These are phyloP conservation scores for Saccharomycopsis selenospora DNA, from an alignment of 805 yeast species.

Conservation along the genomic window DNA sequence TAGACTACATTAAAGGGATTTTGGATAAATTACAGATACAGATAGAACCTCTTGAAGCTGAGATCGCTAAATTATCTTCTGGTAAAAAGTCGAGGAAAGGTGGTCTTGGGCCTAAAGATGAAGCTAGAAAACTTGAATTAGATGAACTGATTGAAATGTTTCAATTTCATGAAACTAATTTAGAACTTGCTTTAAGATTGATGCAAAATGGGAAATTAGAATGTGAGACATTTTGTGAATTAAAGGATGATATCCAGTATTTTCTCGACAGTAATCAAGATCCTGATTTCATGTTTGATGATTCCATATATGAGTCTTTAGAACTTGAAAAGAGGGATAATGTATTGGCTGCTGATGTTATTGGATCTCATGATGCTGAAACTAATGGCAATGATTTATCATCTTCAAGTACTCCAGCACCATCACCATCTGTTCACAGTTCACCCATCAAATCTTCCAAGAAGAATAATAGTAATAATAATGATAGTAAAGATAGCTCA, in stretches of 20 bases:
- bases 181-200: slow-evolving; percentile 71
- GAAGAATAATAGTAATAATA: not conserved
- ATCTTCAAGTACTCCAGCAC: not conserved
- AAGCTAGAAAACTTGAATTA: slow-evolving; percentile 47
- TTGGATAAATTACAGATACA: slow-evolving; percentile 19
- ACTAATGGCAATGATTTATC: not conserved
- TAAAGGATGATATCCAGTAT: slow-evolving; percentile 85
- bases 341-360: slow-evolving; percentile 16
- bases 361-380: slow-evolving; percentile 10
- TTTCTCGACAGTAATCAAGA: slow-evolving; percentile 92
- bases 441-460: not conserved
- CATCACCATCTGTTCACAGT: too few relatives aligned
- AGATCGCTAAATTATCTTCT: slow-evolving; percentile 12
- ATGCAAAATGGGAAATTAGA: slow-evolving; percentile 76
- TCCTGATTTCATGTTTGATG: slow-evolving; percentile 89
- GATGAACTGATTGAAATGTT: slow-evolving; percentile 67
- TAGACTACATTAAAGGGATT: slow-evolving; percentile 48
- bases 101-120: slow-evolving; percentile 47
- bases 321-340: slow-evolving; percentile 46
- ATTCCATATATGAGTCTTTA: slow-evolving; percentile 82
- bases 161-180: slow-evolving; percentile 65
- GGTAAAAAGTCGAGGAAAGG: slow-evolving; percentile 16
- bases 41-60: slow-evolving; percentile 19
- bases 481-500: not conserved
- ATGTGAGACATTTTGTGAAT: slow-evolving; percentile 65